Percentiles rank a stretch among this genome's conserved stretches.
phyloP scores from a whole-genome alignment of 805 yeast species.

The Priceomyces haplophilus region DNA sequence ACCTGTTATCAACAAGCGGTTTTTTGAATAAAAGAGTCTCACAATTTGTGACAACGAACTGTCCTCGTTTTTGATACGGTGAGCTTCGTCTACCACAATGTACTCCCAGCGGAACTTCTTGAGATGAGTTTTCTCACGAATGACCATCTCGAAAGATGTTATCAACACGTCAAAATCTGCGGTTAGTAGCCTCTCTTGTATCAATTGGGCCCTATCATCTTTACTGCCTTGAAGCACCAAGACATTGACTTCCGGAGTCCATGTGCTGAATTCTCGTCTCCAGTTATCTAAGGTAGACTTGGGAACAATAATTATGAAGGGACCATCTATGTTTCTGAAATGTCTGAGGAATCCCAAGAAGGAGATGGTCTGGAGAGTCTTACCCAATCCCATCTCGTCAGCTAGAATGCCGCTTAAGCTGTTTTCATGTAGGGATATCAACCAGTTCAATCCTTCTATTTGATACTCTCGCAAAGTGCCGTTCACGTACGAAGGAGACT shows the following conservation, averaged over 20 bases:
- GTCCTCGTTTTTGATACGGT: constrained; percentile 92
- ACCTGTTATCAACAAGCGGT: constrained; percentile 86
- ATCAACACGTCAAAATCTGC: constrained; percentile 87
- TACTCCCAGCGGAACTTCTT: constrained; percentile 91
- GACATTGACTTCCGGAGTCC: constrained; percentile 94
- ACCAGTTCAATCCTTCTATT: constrained; percentile 93
- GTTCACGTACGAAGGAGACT: constrained; percentile 71
- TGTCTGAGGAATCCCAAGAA: constrained; percentile 86
- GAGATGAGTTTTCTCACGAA: constrained; percentile 78
- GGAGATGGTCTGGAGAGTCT: constrained; percentile 90
- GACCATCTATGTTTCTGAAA: constrained; percentile 76
- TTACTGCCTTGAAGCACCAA: constrained; percentile 87
- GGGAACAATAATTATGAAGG: constrained; percentile 88
- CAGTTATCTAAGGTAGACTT: constrained; percentile 95
- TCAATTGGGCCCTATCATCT: constrained; percentile 64
- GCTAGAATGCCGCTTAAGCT: constrained; percentile 90
- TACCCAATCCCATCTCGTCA: constrained; percentile 98
- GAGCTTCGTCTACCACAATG: constrained; percentile 93
- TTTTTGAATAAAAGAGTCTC: constrained; percentile 79
- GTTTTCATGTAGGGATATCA: constrained; percentile 83
- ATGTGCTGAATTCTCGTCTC: constrained; percentile 88
- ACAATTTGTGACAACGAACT: constrained; percentile 90
- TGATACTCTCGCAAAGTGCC: constrained; percentile 90
- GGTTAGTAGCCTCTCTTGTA: constrained; percentile 56
- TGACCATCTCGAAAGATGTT: constrained; percentile 91